A percentile compares a stretch with the other conserved stretches of the same genome.
Evolutionary conservation across 164 flowering plant species (phyloP).

Genomic region (Berberis thunbergii): DNA sequence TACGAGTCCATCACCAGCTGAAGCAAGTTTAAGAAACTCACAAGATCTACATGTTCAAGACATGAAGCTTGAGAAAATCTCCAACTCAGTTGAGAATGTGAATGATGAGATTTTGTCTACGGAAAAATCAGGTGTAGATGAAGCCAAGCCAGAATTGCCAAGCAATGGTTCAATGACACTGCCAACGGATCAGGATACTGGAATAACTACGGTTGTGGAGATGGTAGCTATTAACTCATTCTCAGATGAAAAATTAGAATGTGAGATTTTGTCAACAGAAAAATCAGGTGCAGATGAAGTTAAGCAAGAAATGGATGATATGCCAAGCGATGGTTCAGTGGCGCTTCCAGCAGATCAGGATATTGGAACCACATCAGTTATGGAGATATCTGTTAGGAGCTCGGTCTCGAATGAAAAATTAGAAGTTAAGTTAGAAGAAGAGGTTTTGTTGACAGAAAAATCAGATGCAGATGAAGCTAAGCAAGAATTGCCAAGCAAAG

Average conservation of each 20-base stretch:
- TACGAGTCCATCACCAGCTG: conserved; percentile 3
- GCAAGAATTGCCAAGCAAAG: conserved; percentile 4
- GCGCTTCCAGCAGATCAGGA: too few species aligned
- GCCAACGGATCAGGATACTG: too few species aligned
- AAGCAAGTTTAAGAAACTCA: conserved; percentile 9
- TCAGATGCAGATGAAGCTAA: conserved; percentile 7
- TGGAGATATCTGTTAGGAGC: too few species aligned
- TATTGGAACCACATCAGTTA: too few species aligned
- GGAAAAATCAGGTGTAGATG: not conserved
- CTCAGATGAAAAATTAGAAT: conserved; percentile 1
- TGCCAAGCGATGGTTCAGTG: too few species aligned
- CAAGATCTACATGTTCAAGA: conserved; percentile 5
- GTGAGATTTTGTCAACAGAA: conserved; percentile 1
- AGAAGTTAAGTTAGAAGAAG: not conserved
- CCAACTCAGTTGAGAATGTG: conserved; percentile 4
- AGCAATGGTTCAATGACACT: too few species aligned
- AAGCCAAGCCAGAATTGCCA: too few species aligned
- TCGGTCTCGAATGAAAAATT: not conserved
- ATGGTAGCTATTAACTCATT: too few species aligned
- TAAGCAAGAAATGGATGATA: too few species aligned
- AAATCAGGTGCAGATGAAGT: not conserved
- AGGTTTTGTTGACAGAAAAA: not conserved
- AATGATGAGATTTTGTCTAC: not conserved
- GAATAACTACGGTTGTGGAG: too few species aligned
- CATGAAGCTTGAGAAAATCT: conserved; percentile 9